A percentile compares a stretch with the other conserved stretches of the same genome.
Evolutionary conservation across 192 early-diverging fungal genomes (phyloP).

Genomic region (Entomortierella chlamydospora): DNA sequence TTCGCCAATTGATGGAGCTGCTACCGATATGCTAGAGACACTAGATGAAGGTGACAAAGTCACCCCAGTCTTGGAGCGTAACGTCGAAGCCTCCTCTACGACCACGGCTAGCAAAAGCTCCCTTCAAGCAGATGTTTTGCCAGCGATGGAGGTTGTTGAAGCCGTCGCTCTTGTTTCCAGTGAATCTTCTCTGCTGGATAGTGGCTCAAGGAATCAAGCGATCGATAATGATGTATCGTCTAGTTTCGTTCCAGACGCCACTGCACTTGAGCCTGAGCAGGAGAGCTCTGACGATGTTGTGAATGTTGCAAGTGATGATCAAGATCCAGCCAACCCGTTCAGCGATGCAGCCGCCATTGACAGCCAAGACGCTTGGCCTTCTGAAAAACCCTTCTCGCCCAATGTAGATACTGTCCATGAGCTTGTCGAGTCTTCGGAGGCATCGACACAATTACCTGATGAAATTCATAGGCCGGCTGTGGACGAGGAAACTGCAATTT

Average conservation of each 20-base stretch:
- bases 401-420: not conserved
- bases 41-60: not conserved
- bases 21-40: not conserved
- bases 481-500: not conserved
- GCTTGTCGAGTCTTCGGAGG: not conserved
- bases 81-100: not conserved
- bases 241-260: not conserved
- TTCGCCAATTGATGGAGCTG: not conserved
- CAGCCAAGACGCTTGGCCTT: slow-evolving; percentile 12
- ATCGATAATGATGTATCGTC: not conserved
- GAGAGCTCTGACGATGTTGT: not conserved
- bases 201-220: not conserved
- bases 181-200: not conserved
- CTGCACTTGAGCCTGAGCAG: not conserved
- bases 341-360: slow-evolving; percentile 41
- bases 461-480: not conserved
- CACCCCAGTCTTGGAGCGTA: not conserved
- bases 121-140: not conserved
- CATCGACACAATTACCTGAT: no score
- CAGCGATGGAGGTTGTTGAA: not conserved
- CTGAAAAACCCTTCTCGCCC: not conserved
- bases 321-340: slow-evolving; percentile 36
- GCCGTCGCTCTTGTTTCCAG: not conserved
- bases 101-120: no score
- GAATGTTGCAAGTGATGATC: slow-evolving; percentile 8